Evolutionary conservation across 176 grass and related monocot genomes (phyloP).

Genomic region (Canna indica): DNA sequence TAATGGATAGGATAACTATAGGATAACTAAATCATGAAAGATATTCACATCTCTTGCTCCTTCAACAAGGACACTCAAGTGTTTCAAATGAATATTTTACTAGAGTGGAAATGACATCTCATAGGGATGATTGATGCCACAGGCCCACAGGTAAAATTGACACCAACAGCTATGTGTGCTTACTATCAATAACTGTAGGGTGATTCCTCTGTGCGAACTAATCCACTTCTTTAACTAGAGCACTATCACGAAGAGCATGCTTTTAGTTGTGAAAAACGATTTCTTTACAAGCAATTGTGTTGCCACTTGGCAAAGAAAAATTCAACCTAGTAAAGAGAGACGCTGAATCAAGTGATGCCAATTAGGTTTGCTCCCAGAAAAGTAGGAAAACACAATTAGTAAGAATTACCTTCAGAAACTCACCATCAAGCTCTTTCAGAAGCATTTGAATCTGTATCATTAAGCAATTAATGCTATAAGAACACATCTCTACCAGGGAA

Average conservation of each 20-base stretch:
- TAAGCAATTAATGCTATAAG: background rate
- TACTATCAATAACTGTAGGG: too few species aligned
- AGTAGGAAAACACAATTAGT: background rate
- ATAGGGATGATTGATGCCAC: too few species aligned
- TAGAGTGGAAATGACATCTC: too few species aligned
- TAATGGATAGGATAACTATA: too few species aligned
- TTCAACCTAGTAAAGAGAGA: background rate
- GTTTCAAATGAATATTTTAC: too few species aligned
- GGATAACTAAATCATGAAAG: too few species aligned
- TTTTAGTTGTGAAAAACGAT: background rate
- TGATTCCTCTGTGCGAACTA: too few species aligned
- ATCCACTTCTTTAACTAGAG: background rate
- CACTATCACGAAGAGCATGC: background rate
- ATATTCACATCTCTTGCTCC: too few species aligned
- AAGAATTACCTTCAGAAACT: constrained; percentile 76
- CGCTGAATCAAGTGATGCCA: background rate
- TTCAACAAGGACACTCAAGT: too few species aligned
- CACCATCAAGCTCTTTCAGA: constrained; percentile 74
- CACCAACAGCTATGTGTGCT: too few species aligned
- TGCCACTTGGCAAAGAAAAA: background rate
- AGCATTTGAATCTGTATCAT: constrained; percentile 58
- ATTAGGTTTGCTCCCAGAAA: background rate
- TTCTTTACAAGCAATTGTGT: background rate
- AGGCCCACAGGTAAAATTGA: too few species aligned
- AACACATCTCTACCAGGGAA: background rate